Conservation (phyloP, 2,329 filamentous ascomycete species). For the Plectosphaerella sp. region DNA sequence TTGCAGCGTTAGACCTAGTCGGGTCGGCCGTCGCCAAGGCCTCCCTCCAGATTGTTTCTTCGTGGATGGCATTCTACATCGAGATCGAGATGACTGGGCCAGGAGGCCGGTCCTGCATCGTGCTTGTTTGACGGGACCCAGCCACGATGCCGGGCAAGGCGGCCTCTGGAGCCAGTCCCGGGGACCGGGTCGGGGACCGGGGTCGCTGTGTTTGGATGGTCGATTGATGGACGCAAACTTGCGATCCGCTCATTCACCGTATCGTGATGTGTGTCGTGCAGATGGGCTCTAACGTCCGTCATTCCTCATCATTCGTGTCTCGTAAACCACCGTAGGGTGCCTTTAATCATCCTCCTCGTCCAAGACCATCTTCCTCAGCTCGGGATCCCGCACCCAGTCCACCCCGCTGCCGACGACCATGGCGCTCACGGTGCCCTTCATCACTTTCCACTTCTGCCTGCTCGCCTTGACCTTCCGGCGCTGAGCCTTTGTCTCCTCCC, state of each 20-base stretch:
- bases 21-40: neutral
- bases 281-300: too few species aligned
- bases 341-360: constrained; percentile 46
- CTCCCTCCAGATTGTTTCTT: too few species aligned
- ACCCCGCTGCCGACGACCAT: constrained; percentile 77
- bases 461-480: constrained; percentile 58
- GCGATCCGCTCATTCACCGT: neutral
- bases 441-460: constrained; percentile 64
- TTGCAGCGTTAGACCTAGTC: neutral
- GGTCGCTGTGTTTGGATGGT: too few species aligned
- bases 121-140: too few species aligned
- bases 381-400: constrained; percentile 71
- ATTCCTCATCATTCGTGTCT: neutral
- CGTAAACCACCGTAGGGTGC: neutral
- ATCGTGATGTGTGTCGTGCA: too few species aligned
- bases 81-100: too few species aligned
- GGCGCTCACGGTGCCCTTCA: constrained; percentile 76
- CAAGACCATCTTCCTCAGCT: constrained; percentile 66
- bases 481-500: constrained; percentile 51
- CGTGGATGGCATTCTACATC: neutral
- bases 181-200: too few species aligned
- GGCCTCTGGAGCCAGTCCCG: too few species aligned
- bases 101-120: too few species aligned
- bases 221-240: neutral
- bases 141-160: too few species aligned